Percentiles rank a stretch among this genome's conserved stretches.
Conservation (phyloP, 148 eudicot species). For the Cornus florida region DNA sequence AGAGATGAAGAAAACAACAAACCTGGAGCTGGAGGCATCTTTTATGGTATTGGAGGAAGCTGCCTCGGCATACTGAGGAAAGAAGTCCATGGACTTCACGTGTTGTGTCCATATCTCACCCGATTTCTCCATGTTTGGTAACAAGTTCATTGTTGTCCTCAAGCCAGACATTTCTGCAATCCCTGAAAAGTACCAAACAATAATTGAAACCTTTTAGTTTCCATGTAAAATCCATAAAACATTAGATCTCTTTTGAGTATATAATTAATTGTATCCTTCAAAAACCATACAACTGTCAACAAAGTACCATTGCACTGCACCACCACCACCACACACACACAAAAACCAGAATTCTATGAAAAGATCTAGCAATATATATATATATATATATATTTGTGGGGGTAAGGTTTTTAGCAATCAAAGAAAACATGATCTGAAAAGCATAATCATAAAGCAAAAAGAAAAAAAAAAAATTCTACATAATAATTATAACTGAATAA, state of each 20-base stretch:
- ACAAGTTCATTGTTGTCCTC: conserved; percentile 16
- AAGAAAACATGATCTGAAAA: too few species aligned
- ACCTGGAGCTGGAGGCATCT: conserved; percentile 20
- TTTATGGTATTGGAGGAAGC: conserved; percentile 1
- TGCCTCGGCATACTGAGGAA: conserved; percentile 7
- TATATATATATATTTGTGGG: too few species aligned
- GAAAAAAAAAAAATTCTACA: background rate
- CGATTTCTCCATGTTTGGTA: conserved; percentile 14
- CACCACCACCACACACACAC: too few species aligned
- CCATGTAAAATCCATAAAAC: too few species aligned
- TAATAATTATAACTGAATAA: background rate
- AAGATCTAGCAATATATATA: too few species aligned
- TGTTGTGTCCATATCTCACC: conserved; percentile 4
- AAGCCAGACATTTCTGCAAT: conserved; percentile 13
- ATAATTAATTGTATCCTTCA: too few species aligned
- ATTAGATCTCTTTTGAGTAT: too few species aligned
- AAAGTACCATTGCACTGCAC: too few species aligned
- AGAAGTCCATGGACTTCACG: conserved; percentile 2
- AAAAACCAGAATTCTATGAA: too few species aligned
- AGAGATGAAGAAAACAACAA: background rate
- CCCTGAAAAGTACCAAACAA: conserved; percentile 3
- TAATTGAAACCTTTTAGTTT: background rate
- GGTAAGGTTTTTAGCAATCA: too few species aligned
- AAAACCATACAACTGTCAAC: too few species aligned
- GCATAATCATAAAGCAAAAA: background rate